phyloP scores from a whole-genome alignment of 2,329 filamentous ascomycete genomes.

The Sarocladiaceae sp. region DNA sequence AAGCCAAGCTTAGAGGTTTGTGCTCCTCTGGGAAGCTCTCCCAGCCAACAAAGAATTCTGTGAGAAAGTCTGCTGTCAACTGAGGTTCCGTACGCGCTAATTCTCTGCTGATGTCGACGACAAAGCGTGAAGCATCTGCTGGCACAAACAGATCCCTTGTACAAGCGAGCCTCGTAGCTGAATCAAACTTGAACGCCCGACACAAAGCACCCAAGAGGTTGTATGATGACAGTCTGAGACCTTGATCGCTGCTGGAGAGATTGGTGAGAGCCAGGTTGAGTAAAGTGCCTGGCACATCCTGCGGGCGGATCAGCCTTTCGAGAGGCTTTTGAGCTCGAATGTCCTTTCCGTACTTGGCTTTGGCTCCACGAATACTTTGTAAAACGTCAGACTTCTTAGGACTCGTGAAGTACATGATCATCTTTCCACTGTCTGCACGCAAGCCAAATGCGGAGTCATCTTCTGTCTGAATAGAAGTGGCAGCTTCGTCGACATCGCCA shows the following conservation, averaged over 20 bases:
- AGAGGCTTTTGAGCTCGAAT: slow-evolving; percentile 55
- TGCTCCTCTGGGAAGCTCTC: slow-evolving; percentile 65
- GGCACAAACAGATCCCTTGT: slow-evolving; percentile 62
- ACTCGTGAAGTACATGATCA: slow-evolving; percentile 69
- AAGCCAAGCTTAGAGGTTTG: slow-evolving; percentile 61
- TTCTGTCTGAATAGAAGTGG: slow-evolving; percentile 59
- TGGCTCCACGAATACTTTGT: slow-evolving; percentile 58
- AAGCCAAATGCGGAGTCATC: slow-evolving; percentile 65
- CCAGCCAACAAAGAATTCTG: slow-evolving; percentile 72
- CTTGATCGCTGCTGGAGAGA: slow-evolving; percentile 56
- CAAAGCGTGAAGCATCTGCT: slow-evolving; percentile 58
- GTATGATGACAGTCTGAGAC: slow-evolving; percentile 60
- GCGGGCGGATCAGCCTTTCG: slow-evolving; percentile 62
- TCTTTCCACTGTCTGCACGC: slow-evolving; percentile 64
- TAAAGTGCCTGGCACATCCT: slow-evolving; percentile 66
- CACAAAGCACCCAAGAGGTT: slow-evolving; percentile 65
- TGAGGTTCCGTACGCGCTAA: slow-evolving; percentile 61
- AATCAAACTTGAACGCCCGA: slow-evolving; percentile 62
- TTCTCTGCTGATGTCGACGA: slow-evolving; percentile 61
- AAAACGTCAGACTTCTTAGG: slow-evolving; percentile 60
- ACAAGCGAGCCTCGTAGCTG: slow-evolving; percentile 57
- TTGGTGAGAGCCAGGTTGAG: slow-evolving; percentile 66
- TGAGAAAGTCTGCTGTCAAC: slow-evolving; percentile 64
- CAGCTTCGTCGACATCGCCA: slow-evolving; percentile 63
- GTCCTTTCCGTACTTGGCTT: slow-evolving; percentile 62